A percentile compares a stretch with the other conserved stretches of the same genome.
Conservation (phyloP, 2,329 filamentous ascomycete genomes). For the Fusarium sp. region DNA sequence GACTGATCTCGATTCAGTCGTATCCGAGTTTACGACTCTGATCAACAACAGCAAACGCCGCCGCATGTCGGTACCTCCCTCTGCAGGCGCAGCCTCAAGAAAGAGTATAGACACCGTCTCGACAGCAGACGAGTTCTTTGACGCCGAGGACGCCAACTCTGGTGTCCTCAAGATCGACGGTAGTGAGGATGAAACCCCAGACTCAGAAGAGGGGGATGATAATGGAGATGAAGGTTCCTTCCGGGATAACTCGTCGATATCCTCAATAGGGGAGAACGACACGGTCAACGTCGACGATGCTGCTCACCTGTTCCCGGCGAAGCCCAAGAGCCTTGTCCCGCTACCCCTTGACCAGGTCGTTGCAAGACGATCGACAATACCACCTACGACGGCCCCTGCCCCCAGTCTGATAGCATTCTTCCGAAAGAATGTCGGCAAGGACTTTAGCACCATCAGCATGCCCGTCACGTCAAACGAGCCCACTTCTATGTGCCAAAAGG, state of each 20-base stretch:
- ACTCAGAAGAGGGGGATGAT: constrained; percentile 65
- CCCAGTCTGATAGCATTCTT: constrained; percentile 95
- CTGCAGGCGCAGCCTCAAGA: constrained; percentile 59
- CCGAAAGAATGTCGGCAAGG: constrained; percentile 97
- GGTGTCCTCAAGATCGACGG: constrained; percentile 80
- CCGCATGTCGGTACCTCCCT: constrained; percentile 67
- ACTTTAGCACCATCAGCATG: constrained; percentile 96
- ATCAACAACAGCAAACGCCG: constrained; percentile 84
- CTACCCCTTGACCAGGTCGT: constrained; percentile 77
- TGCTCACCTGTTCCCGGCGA: constrained; percentile 75
- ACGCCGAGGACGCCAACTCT: constrained; percentile 77
- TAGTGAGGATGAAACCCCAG: constrained; percentile 74
- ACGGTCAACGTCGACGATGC: constrained; percentile 71
- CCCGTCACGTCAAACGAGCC: constrained; percentile 97
- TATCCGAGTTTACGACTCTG: constrained; percentile 83
- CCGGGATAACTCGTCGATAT: constrained; percentile 68
- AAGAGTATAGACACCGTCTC: constrained; percentile 84
- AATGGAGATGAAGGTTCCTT: constrained; percentile 60
- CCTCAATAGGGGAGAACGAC: constrained; percentile 71
- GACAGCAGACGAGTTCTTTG: constrained; percentile 92
- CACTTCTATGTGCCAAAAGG: constrained; percentile 85
- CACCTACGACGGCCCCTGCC: constrained; percentile 80
- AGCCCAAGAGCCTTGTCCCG: constrained; percentile 80
- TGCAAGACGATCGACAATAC: constrained; percentile 76
- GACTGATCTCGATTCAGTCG: constrained; percentile 84